Conservation (phyloP, 176 grass and related monocot species). For the Aegilops umbellulata region DNA sequence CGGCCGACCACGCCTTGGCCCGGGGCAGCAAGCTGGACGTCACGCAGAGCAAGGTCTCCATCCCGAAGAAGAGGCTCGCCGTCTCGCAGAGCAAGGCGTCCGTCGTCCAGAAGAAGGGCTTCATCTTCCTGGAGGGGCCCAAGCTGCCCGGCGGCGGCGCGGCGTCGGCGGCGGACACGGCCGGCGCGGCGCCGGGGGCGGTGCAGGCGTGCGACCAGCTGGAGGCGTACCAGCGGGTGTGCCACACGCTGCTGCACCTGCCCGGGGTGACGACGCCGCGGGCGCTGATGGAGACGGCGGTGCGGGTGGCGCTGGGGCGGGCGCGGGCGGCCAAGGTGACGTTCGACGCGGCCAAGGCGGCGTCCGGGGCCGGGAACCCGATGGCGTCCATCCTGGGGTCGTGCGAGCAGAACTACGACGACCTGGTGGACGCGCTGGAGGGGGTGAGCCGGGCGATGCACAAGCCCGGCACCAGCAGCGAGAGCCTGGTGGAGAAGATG, state of each 20-base stretch:
- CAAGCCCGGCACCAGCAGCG: background rate
- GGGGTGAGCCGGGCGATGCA: background rate
- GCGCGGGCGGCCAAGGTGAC: background rate
- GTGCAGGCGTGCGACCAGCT: constrained; percentile 7
- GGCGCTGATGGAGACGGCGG: constrained; percentile 14
- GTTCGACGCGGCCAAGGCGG: background rate
- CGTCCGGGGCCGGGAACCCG: background rate
- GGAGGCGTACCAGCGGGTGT: constrained; percentile 30
- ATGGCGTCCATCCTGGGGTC: constrained; percentile 8
- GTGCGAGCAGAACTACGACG: constrained; percentile 4
- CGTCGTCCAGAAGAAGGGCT: too few species aligned
- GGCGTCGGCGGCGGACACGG: background rate
- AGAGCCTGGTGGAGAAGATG: background rate
- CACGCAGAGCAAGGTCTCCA: too few species aligned
- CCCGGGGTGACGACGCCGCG: constrained; percentile 11
- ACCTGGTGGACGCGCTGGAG: constrained; percentile 11
- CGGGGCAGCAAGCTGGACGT: too few species aligned
- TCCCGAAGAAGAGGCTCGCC: too few species aligned
- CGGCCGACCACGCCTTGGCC: too few species aligned
- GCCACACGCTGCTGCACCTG: constrained; percentile 14
- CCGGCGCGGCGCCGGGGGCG: background rate
- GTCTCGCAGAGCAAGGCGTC: too few species aligned
- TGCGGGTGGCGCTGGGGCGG: background rate
- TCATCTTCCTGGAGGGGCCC: background rate
- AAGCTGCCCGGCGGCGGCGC: background rate